phyloP scores from a whole-genome alignment of 2,329 filamentous ascomycete genomes.

The Venturia oleaginea region DNA sequence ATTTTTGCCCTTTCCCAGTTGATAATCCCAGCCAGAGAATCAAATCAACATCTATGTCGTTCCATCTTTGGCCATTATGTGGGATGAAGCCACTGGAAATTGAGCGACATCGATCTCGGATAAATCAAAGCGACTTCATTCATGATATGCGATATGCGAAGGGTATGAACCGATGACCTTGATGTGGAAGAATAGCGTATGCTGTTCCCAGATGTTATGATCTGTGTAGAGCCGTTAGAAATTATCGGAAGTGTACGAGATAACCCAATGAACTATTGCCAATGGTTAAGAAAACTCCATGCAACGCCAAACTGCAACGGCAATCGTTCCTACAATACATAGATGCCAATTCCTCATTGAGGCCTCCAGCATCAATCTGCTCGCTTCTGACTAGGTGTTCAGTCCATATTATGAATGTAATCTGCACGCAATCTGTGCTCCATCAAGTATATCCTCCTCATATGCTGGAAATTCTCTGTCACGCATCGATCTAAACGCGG shows the following conservation, averaged over 20 bases:
- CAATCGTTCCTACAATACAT: background rate
- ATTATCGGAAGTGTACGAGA: too few relatives aligned
- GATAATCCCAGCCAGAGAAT: too few relatives aligned
- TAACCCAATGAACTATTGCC: background rate
- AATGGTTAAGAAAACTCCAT: background rate
- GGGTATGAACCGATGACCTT: too few relatives aligned
- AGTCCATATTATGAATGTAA: background rate
- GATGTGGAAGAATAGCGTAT: too few relatives aligned
- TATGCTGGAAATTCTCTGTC: background rate
- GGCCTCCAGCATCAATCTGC: background rate
- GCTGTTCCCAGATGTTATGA: background rate
- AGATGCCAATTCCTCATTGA: background rate
- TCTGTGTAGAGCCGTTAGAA: background rate
- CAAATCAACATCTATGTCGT: too few relatives aligned
- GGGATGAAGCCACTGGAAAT: too few relatives aligned
- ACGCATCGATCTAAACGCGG: slow-evolving; percentile 18
- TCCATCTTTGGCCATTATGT: too few relatives aligned
- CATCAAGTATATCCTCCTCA: background rate
- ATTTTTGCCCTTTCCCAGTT: too few relatives aligned
- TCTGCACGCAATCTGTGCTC: background rate
- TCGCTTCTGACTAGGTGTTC: background rate
- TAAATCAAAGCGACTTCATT: too few relatives aligned
- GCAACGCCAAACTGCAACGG: background rate
- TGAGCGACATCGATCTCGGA: too few relatives aligned
- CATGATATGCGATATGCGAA: too few relatives aligned